Evolutionary conservation across 441 rosid species (phyloP).

Genomic region (Syzygium syzygioides): DNA sequence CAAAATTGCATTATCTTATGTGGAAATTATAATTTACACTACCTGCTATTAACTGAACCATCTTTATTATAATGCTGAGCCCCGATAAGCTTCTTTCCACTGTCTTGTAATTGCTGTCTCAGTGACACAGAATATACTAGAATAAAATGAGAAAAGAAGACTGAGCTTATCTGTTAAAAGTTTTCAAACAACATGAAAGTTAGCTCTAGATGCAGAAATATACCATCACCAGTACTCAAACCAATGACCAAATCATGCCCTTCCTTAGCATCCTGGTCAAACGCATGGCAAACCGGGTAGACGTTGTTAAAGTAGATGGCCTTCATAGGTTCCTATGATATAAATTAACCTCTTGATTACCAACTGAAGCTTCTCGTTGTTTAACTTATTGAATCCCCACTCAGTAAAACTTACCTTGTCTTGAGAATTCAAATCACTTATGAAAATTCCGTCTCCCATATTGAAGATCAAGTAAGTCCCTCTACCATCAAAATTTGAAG

Average conservation of each 20-base stretch:
- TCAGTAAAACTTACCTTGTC: slow-evolving; percentile 63
- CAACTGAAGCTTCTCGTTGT: slow-evolving; percentile 6
- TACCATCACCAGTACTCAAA: slow-evolving; percentile 94
- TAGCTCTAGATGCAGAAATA: slow-evolving; percentile 11
- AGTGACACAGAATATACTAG: slow-evolving; percentile 87
- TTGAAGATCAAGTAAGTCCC: slow-evolving; percentile 96
- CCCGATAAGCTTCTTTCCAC: slow-evolving; percentile 86
- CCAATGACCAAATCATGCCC: slow-evolving; percentile 98
- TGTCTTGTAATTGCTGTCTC: slow-evolving; percentile 95
- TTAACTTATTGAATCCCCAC: slow-evolving; percentile 2
- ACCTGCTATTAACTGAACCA: slow-evolving; percentile 89
- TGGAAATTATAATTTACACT: slow-evolving; percentile 16
- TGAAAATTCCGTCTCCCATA: slow-evolving; percentile 85
- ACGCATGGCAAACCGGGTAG: slow-evolving; percentile 90
- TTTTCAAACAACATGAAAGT: slow-evolving; percentile 7
- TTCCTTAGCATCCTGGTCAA: slow-evolving; percentile 90
- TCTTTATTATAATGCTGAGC: slow-evolving; percentile 93
- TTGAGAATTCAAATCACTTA: slow-evolving; percentile 96
- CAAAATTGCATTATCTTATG: not conserved
- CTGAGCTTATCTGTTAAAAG: slow-evolving; percentile 20
- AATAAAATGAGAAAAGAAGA: slow-evolving; percentile 22
- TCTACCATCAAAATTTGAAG: slow-evolving; percentile 88
- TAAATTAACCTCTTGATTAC: slow-evolving; percentile 14
- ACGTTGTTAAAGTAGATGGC: slow-evolving; percentile 88
- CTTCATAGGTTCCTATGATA: slow-evolving; percentile 86